Conservation (phyloP, 768 basidiomycete species). For the Phlebiopsis flavidoalba region DNA sequence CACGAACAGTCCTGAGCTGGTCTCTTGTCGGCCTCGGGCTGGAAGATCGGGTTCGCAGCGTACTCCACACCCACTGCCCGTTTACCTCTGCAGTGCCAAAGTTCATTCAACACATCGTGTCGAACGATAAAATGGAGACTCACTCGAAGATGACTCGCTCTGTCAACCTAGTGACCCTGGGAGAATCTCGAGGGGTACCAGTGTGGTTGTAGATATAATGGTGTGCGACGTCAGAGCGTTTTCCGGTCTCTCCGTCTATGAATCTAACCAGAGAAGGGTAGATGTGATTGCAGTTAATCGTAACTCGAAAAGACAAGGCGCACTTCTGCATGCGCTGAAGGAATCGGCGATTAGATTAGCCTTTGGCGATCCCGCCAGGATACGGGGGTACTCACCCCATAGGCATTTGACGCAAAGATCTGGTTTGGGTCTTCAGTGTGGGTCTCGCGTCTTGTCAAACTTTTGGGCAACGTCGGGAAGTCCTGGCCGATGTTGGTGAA, state of each 20-base stretch:
- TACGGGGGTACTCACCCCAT: conserved; percentile 16
- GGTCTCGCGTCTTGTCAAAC: conserved; percentile 18
- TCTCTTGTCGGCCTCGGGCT: conserved; percentile 7
- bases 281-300: not conserved
- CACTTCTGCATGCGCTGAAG: conserved; percentile 2
- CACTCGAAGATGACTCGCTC: conserved; percentile 33
- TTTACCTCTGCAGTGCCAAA: conserved; percentile 22
- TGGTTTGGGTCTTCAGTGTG: conserved; percentile 20
- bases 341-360: not conserved
- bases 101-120: not conserved
- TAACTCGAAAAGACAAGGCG: not conserved
- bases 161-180: conserved; percentile 31
- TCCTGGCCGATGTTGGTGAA: conserved; percentile 19
- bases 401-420: conserved; percentile 21
- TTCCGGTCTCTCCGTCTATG: conserved; percentile 46
- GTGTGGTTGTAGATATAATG: conserved; percentile 32
- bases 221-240: conserved; percentile 52
- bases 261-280: conserved; percentile 36
- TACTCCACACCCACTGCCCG: conserved; percentile 37
- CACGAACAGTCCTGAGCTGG: conserved; percentile 20
- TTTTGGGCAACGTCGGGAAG: conserved; percentile 20
- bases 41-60: conserved; percentile 22
- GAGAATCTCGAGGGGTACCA: conserved; percentile 23
- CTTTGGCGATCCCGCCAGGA: not conserved
- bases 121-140: not conserved